phyloP scores from a whole-genome alignment of 495 filamentous ascomycete species.

The Penicillium subrubescens region DNA sequence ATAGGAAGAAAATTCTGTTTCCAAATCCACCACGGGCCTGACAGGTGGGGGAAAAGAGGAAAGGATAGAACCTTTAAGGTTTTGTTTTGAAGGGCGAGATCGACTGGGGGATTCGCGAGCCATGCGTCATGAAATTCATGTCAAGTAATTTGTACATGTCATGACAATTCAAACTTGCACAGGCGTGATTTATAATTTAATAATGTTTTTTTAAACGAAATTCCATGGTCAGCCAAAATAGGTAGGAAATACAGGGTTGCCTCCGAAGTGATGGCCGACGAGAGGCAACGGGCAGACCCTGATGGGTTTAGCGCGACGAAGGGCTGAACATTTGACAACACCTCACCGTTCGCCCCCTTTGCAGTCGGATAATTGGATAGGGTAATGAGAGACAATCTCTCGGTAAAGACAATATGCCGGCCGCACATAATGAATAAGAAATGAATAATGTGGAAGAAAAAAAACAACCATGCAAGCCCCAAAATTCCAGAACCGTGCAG shows the following conservation, averaged over 20 bases:
- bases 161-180: background rate
- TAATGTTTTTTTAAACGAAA: background rate
- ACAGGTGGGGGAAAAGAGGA: background rate
- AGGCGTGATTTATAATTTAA: background rate
- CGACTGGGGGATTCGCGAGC: background rate
- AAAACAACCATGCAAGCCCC: background rate
- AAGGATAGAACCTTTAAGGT: conserved; percentile 11
- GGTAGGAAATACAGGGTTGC: background rate
- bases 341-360: conserved; percentile 1
- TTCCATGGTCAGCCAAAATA: background rate
- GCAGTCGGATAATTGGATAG: background rate
- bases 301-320: background rate
- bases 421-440: background rate
- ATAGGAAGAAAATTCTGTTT: background rate
- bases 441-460: background rate
- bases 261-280: background rate
- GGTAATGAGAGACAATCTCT: background rate
- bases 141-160: background rate
- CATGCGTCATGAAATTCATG: conserved; percentile 12
- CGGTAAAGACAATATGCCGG: conserved; percentile 10
- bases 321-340: background rate
- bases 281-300: background rate
- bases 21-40: conserved; percentile 2
- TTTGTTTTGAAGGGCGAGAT: background rate
- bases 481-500: background rate